These are phyloP conservation scores for Aspergillus kassunensis DNA, from an alignment of 495 filamentous ascomycete species.

Conservation along the genomic window DNA sequence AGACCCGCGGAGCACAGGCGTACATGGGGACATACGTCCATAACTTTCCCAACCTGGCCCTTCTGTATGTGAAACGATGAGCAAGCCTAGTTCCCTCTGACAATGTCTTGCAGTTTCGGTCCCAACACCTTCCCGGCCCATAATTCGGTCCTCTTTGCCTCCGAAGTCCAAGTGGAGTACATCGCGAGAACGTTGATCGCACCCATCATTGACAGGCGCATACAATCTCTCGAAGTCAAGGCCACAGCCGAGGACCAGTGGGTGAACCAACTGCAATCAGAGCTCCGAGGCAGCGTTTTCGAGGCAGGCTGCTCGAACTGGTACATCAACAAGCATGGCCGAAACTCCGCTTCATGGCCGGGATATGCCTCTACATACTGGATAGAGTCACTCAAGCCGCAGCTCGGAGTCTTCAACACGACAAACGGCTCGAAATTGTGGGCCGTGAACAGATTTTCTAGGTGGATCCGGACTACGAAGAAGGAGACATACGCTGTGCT, in stretches of 20 bases:
- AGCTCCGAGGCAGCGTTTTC: constrained; percentile 44
- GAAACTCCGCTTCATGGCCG: constrained; percentile 51
- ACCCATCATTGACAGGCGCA: constrained; percentile 24
- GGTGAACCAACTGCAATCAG: constrained; percentile 41
- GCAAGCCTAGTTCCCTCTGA: background rate
- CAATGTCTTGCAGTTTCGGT: constrained; percentile 38
- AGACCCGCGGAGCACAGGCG: constrained; percentile 48
- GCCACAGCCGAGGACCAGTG: constrained; percentile 44
- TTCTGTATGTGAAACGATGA: constrained; percentile 11
- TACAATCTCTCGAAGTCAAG: constrained; percentile 27
- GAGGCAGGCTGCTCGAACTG: constrained; percentile 48
- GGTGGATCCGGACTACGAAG: constrained; percentile 6
- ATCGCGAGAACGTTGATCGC: constrained; percentile 22
- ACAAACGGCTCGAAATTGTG: constrained; percentile 12
- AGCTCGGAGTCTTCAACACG: constrained; percentile 14
- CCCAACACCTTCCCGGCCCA: constrained; percentile 60
- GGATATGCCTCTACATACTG: constrained; percentile 22
- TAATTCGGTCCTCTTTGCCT: constrained; percentile 47
- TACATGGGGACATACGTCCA: constrained; percentile 55
- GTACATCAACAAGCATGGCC: constrained; percentile 47
- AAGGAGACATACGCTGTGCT: constrained; percentile 3
- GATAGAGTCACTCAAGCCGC: constrained; percentile 17
- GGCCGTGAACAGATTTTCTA: constrained; percentile 7
- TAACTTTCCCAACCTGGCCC: constrained; percentile 59
- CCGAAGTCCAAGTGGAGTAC: constrained; percentile 49